Percentiles rank a stretch among this genome's conserved stretches.
Evolutionary conservation across 2,329 filamentous ascomycete species (phyloP).

Genomic region (Penicillium sp.): DNA sequence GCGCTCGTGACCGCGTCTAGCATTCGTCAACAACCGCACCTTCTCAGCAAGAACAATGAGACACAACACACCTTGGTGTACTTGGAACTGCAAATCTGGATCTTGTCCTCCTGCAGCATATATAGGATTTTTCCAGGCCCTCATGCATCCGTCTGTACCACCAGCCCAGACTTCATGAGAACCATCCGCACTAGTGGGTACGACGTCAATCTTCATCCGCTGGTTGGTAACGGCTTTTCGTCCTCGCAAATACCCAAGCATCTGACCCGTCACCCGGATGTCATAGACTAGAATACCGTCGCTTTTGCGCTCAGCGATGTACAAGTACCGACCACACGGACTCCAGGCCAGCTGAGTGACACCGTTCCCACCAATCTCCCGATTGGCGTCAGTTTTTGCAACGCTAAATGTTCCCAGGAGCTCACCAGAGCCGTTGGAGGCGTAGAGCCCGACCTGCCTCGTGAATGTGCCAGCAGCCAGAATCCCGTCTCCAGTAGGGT

Average conservation of each 20-base stretch:
- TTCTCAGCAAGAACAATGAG: neutral
- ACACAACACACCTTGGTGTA: conserved; percentile 44
- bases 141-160: conserved; percentile 54
- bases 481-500: conserved; percentile 43
- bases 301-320: conserved; percentile 57
- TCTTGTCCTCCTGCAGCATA: conserved; percentile 39
- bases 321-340: conserved; percentile 57
- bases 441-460: conserved; percentile 57
- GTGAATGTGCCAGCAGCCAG: conserved; percentile 59
- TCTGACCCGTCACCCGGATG: conserved; percentile 52
- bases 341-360: conserved; percentile 59
- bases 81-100: conserved; percentile 44
- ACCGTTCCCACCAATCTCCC: conserved; percentile 49
- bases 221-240: conserved; percentile 52
- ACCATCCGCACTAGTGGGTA: conserved; percentile 30
- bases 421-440: conserved; percentile 48
- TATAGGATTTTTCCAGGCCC: conserved; percentile 51
- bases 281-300: conserved; percentile 59
- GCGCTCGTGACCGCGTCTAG: conserved; percentile 48
- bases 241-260: conserved; percentile 51
- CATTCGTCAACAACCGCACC: conserved; percentile 15
- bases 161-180: conserved; percentile 59
- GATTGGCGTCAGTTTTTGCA: conserved; percentile 38
- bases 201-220: conserved; percentile 56
- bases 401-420: conserved; percentile 53